These are phyloP conservation scores for Solanum gandarillasii DNA, from an alignment of 257 asterid species.

Conservation along the genomic window DNA sequence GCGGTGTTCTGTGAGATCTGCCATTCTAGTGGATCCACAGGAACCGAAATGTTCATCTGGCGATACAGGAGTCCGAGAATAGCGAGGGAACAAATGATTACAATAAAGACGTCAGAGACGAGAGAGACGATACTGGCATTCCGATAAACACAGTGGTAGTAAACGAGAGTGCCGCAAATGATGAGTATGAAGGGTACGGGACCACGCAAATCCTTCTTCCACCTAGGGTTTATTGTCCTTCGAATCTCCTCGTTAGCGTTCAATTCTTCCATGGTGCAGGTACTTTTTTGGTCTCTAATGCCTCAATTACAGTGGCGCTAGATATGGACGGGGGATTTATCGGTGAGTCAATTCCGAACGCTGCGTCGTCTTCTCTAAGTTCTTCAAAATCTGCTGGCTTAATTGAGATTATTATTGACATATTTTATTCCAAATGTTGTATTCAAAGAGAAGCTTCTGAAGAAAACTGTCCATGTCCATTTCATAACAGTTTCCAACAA, in stretches of 20 bases:
- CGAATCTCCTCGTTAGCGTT: not conserved
- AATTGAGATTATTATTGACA: not conserved
- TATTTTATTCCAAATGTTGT: not conserved
- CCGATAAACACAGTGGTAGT: constrained; percentile 87
- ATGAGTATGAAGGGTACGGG: constrained; percentile 35
- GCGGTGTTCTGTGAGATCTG: constrained; percentile 94
- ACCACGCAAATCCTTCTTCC: not conserved
- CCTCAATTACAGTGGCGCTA: not conserved
- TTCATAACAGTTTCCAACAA: not conserved
- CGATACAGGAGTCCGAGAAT: constrained; percentile 93
- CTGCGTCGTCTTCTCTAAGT: not conserved
- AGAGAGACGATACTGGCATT: constrained; percentile 68
- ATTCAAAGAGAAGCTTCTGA: not conserved
- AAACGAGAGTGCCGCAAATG: constrained; percentile 68
- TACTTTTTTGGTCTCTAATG: not conserved
- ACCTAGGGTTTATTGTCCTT: constrained; percentile 19
- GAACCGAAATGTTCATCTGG: constrained; percentile 90
- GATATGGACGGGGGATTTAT: not conserved
- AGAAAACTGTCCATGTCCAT: not conserved
- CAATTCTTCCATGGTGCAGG: not conserved
- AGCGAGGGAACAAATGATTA: constrained; percentile 80
- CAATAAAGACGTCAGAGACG: constrained; percentile 83
- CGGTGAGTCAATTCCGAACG: not conserved
- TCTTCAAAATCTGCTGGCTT: not conserved
- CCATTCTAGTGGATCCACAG: constrained; percentile 97